These are phyloP conservation scores for Picochlorum sp. DNA, from an alignment of 139 green algal species.

Conservation along the genomic window DNA sequence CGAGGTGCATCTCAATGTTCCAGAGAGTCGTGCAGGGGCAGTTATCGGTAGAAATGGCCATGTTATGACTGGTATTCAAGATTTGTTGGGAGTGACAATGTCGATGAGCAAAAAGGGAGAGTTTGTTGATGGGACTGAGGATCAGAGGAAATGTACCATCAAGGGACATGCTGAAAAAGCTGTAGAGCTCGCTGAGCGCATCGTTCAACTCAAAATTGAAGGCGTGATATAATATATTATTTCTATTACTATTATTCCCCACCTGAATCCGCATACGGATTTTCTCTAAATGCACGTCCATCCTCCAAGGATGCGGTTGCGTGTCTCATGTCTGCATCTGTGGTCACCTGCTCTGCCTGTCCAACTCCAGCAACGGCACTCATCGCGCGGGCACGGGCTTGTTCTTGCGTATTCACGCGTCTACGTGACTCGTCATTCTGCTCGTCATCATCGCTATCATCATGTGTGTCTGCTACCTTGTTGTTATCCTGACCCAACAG, in stretches of 20 bases:
- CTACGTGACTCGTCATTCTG: neutral
- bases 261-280: slow-evolving; percentile 16
- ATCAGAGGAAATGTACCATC: slow-evolving; percentile 48
- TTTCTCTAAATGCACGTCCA: slow-evolving; percentile 5
- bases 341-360: neutral
- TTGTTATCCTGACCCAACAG: neutral
- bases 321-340: slow-evolving; percentile 3
- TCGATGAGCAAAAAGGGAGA: slow-evolving; percentile 51
- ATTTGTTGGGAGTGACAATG: slow-evolving; percentile 47
- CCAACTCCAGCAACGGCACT: slow-evolving; percentile 21
- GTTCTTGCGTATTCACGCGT: neutral
- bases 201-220: slow-evolving; percentile 30
- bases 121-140: slow-evolving; percentile 44
- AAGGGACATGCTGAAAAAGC: slow-evolving; percentile 26
- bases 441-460: neutral
- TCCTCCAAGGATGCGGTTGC: slow-evolving; percentile 10
- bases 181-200: slow-evolving; percentile 44
- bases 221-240: neutral
- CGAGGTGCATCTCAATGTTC: slow-evolving; percentile 13
- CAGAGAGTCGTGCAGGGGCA: slow-evolving; percentile 59
- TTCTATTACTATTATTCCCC: neutral
- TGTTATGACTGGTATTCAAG: slow-evolving; percentile 67
- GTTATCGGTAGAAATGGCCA: slow-evolving; percentile 62
- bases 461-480: neutral
- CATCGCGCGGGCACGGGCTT: slow-evolving; percentile 9